Base-by-base conservation (phyloP, 108 stramenopile species). In the Skeletonema tropicum region DNA sequence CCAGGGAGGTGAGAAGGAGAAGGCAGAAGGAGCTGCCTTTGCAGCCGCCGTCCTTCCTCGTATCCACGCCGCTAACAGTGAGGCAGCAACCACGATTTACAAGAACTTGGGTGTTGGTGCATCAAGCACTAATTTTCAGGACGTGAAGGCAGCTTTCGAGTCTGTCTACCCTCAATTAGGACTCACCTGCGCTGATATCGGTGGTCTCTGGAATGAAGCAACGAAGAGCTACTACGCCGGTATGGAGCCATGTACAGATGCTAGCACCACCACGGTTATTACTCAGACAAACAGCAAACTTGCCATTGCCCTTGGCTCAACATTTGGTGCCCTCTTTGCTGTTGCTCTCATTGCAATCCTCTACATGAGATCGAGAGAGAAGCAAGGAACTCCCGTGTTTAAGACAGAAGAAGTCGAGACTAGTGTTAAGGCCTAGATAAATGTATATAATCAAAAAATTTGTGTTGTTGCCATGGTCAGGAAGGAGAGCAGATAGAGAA, bases 1-100 rank as follows among this genome's bases (percentile, higher is more conserved):
- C 26, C 66, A 61, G 21, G 73, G 72, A 14, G 82, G 60, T 0
- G 88, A 90, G 66, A 86, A 90, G 79, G 79, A 82, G 30, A 70
- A 84, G 30, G 88, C 89, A 10, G 89, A 91, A 62, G 91, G 90
- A 29, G 89, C 88, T 17, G 71, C 68, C 6, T 95, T 92, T 68
- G 94, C 92, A 64, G 91, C 92, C 21, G 78, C 86, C 52, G 72
- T 91, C 8, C 77, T 92, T 42, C 94, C 94, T 8, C 46, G 87
- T 19, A 66, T 95, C 58, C 79, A 87, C 60, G 78, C 73, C 12
- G 89, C 86, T 45, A 70, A 73, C 41, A 70, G 65, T 6, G 58
- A 49, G 0, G 92, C 81, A 48, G 94, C 92, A 7, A n/a, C 59
- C 7, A 88, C 67, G 12, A 88, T 95, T 39, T 90, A 91, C 77